Evolutionary conservation across 139 green algal species (phyloP).

Genomic region (Chlamydomonas applanata): DNA sequence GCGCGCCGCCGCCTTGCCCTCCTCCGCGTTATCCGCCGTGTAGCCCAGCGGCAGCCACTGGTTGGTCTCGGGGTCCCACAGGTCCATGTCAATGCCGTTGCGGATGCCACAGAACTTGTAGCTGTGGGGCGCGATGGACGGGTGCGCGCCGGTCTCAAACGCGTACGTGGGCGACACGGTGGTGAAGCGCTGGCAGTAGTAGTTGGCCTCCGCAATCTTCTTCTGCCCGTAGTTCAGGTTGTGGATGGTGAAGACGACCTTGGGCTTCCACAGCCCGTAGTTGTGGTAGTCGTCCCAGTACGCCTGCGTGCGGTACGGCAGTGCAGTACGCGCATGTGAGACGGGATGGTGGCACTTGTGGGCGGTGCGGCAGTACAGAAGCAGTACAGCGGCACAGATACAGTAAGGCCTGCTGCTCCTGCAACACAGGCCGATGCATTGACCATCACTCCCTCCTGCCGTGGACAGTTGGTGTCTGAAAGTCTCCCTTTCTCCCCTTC

Average conservation of each 20-base stretch:
- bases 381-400: too few relatives aligned
- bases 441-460: too few relatives aligned
- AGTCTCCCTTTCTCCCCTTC: too few relatives aligned
- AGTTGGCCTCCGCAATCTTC: slow-evolving; percentile 79
- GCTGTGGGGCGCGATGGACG: slow-evolving; percentile 55
- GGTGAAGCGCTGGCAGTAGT: slow-evolving; percentile 84
- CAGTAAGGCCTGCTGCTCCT: too few relatives aligned
- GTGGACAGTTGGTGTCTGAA: too few relatives aligned
- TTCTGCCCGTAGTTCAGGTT: slow-evolving; percentile 92
- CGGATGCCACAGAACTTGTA: slow-evolving; percentile 83
- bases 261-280: slow-evolving; percentile 83
- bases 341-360: too few relatives aligned
- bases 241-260: slow-evolving; percentile 94
- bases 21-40: slow-evolving; percentile 39
- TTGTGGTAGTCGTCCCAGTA: slow-evolving; percentile 76
- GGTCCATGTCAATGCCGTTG: slow-evolving; percentile 97
- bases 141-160: slow-evolving; percentile 66
- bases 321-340: too few relatives aligned
- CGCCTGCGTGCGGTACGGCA: slow-evolving; percentile 42
- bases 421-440: too few relatives aligned
- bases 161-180: slow-evolving; percentile 96
- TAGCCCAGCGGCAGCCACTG: slow-evolving; percentile 67
- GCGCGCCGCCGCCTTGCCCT: slow-evolving; percentile 22
- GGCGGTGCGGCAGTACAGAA: too few relatives aligned
- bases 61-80: slow-evolving; percentile 91